Evolutionary conservation across 495 filamentous ascomycete species (phyloP), one percentile per base, ranked within the genome.

Genomic region (Podospora fimiseda): DNA sequence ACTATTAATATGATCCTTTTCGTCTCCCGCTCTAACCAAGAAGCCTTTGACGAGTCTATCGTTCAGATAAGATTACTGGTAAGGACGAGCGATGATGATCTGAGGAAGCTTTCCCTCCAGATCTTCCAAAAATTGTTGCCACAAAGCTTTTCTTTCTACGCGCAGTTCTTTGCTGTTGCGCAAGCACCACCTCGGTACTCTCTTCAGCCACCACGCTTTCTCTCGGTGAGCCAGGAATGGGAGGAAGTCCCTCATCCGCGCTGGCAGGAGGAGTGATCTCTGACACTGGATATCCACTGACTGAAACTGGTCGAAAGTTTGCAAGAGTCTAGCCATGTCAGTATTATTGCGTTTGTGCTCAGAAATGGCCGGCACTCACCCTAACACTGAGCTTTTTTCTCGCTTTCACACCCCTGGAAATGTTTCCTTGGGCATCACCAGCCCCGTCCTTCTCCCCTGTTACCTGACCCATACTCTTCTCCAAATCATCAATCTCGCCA

Each of bases 401-500:
- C 14, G 41, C 55, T 43, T 57, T 65, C 8, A 43, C n/a, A 9
- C 48, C 51, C 53, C 30, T 52, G 9, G 41, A 46, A 5, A 38
- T 11, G 18, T 24, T 22, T 27, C 41, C 24, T 11, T 1, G n/a
- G 4, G 5, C 14, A 0, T 57, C 49, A 13, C 48, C 49, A 11
- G 19, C 13, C 33, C 33, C 30, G 2, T 14, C 57, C 22, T 18
- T 14, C 9, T n/a, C 38, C 16, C 23, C 13, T 20, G 14, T 1
- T 48, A 21, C 46, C n/a, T 15, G 16, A 27, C 30, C 23, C 67
- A 76, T 56, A 14, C 44, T 40, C 43, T 49, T 58, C 33, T 64
- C 78, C 23, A 84, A 55, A 30, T 80, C 78, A 39, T 87, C 76
- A 39, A 88, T 81, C 62, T 87, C 81, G n/a, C 79, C 80, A 37